Evolutionary conservation across 805 yeast genomes (phyloP).

Genomic region (Starmerella sp.): DNA sequence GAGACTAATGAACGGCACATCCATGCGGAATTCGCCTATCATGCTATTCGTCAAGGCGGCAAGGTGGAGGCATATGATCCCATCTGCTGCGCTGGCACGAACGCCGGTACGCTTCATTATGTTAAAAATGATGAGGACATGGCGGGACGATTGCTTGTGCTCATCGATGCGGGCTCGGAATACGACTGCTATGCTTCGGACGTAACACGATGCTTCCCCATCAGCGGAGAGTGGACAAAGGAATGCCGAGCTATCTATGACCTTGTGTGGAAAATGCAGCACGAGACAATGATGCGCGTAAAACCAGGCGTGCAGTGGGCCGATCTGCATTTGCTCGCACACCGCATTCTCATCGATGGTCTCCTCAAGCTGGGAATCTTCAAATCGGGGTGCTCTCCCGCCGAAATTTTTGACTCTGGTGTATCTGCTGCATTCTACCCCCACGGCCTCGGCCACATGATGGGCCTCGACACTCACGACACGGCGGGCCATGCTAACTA

Average conservation of each 20-base stretch:
- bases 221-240: slow-evolving; percentile 75
- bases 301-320: slow-evolving; percentile 84
- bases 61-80: slow-evolving; percentile 87
- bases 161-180: slow-evolving; percentile 96
- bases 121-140: slow-evolving; percentile 64
- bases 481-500: slow-evolving; percentile 85
- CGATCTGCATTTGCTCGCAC: slow-evolving; percentile 68
- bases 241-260: slow-evolving; percentile 79
- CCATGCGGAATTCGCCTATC: slow-evolving; percentile 92
- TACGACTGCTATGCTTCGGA: slow-evolving; percentile 90
- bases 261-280: slow-evolving; percentile 74
- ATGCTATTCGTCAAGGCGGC: slow-evolving; percentile 87
- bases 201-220: slow-evolving; percentile 92
- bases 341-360: slow-evolving; percentile 58
- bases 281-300: slow-evolving; percentile 53
- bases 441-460: slow-evolving; percentile 87
- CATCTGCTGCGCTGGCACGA: slow-evolving; percentile 87
- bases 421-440: slow-evolving; percentile 78
- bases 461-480: slow-evolving; percentile 95
- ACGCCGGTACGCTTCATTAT: slow-evolving; percentile 84
- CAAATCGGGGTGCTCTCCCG: slow-evolving; percentile 37
- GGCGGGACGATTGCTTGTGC: slow-evolving; percentile 49
- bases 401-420: slow-evolving; percentile 59
- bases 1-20: slow-evolving; percentile 80
- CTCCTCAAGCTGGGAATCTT: slow-evolving; percentile 70